Base-by-base conservation (phyloP, 768 basidiomycete genomes). In the Amanita thiersii region DNA sequence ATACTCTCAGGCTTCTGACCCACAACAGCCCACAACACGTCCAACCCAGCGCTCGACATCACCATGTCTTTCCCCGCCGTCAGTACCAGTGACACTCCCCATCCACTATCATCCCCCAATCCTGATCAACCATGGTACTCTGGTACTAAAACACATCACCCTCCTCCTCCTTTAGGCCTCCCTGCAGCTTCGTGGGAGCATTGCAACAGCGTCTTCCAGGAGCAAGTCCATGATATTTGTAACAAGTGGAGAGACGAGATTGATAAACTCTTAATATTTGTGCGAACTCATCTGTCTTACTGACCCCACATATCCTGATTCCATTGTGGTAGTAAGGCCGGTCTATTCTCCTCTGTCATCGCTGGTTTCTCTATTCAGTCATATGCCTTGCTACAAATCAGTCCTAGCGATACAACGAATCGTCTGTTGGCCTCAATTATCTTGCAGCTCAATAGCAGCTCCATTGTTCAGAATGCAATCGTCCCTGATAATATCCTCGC, bases 201-300 rank as follows among this genome's bases (percentile, higher is more conserved):
- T 7, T 43, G 42, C 24, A 2, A 26, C 17, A 1, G 32, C 12
- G 7, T 36, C 15, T 5, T 36, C 10, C 3, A 26, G n/a, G n/a
- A 24, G 18, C 24, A 41, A 30, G 35, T 39, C 25, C 11, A 32
- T n/a, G 45, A 46, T 12, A 47, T 47, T 24, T 49, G 48, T 21
- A 35, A 40, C 11, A 30, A 21, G 11, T 49, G 52, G 51, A 47
- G 40, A 32, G 41, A 36, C 10, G 51, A 50, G 35, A 39, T 52
- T 17, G 48, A 49, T 12, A 52, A 51, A 19, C 34, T 52, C 9
- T 36, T 56, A 10, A 52, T 55, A 18, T 55, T 55, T 30, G 54
- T 55, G 26, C 26, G 54, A 37, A 5, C 10, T 5, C 19, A 6
- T 15, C 30, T 28, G 10, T 34, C 9, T n/a, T 21, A 6, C 25